Base-by-base conservation (phyloP, 192 early-diverging fungal species). In the Funneliformis geosporum region DNA sequence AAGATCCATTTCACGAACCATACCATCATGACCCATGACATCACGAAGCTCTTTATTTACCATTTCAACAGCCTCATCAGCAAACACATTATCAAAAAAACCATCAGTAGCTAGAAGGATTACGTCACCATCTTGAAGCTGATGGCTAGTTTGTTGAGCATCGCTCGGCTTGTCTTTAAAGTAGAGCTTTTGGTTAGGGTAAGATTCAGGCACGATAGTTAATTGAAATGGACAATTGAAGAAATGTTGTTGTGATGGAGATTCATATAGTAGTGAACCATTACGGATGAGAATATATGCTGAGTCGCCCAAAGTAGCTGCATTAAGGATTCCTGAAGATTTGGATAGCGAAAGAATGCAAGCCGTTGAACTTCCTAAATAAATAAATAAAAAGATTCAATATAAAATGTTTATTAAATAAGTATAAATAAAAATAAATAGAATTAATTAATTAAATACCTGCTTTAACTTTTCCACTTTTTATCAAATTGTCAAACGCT, bases 141-240 rank as follows among this genome's bases (percentile, higher is more conserved):
- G 85, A 71, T 88, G 87, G 0, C 75, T 82, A 27, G 85, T 84
- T 60, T 86, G 85, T 16, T 87, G 83, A 0, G 84, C 89, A 69
- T 90, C 89, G 40, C 89, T 89, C 16, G 89, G 89, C 68, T 84
- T 82, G 62, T 90, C 89, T 71, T 82, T 88, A 11, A 90, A 85
- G 78, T 84, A 80, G 7, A 80, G 76, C 16, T 82, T 82, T 66
- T 86, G 85, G 39, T 87, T 84, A 42, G 88, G 88, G 64, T 89
- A 89, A 42, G 82, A 82, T 44, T 87, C 86, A 18, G 89, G 89
- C 18, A 90, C 75, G 7, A 90, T 84, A 1, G 88, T 87, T 27
- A 90, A 78, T 78, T 90, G 89, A 77, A 89, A 90, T 70, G 89
- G 89, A 73, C 89, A 90, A 65, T 90, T 90, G 77, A 88, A 90